Percentiles rank a stretch among this genome's conserved stretches.
Conservation (phyloP, 192 early-diverging fungal genomes). For the Lobosporangium transversale region DNA sequence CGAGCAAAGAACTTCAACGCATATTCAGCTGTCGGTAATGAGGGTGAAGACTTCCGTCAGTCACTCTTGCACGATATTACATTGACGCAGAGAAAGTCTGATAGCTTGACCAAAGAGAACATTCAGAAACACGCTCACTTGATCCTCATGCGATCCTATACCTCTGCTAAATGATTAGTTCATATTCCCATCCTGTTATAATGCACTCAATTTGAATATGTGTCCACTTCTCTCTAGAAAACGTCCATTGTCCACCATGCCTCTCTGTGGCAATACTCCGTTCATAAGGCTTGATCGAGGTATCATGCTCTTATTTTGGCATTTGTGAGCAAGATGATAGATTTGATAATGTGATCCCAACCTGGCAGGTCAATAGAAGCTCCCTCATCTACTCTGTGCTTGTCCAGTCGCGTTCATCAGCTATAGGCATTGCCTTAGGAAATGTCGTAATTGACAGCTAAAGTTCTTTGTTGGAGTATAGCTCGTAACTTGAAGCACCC, state of each 20-base stretch:
- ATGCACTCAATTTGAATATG: background rate
- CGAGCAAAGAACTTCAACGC: background rate
- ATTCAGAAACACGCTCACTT: conserved; percentile 10
- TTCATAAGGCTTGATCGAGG: background rate
- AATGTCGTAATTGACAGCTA: no score
- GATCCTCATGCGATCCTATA: conserved; percentile 1
- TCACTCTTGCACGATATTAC: background rate
- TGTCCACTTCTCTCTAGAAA: background rate
- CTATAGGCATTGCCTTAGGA: no score
- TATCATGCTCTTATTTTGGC: no score
- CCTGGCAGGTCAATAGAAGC: no score
- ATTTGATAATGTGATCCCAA: conserved; percentile 1
- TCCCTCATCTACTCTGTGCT: no score
- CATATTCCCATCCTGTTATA: background rate
- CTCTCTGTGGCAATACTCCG: background rate
- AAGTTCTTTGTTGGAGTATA: no score
- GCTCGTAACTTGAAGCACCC: no score
- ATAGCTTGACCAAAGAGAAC: conserved; percentile 1
- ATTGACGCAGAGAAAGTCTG: background rate
- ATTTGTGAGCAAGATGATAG: no score
- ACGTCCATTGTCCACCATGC: background rate
- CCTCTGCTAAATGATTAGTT: conserved; percentile 12
- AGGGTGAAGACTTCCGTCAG: conserved; percentile 3
- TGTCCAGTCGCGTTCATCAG: no score
- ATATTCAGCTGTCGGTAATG: conserved; percentile 1